Percentiles rank a stretch among this genome's conserved stretches.
phyloP scores from a whole-genome alignment of 2,329 filamentous ascomycete species.

The Ilyonectria sp. region DNA sequence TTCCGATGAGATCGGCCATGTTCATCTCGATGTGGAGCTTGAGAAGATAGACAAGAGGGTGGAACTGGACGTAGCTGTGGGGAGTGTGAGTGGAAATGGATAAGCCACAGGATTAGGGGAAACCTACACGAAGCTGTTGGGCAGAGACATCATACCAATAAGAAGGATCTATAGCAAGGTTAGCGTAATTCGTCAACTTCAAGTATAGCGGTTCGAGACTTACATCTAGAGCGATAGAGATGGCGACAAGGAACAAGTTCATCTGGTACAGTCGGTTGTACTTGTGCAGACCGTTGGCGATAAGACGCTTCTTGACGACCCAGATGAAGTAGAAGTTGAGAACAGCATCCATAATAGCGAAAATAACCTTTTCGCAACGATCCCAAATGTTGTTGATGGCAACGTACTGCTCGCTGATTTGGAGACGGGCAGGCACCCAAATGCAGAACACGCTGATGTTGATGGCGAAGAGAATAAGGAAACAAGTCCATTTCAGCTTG shows the following conservation, averaged over 20 bases:
- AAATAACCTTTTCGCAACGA: constrained; percentile 65
- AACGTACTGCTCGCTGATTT: constrained; percentile 56
- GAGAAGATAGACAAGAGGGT: constrained; percentile 47
- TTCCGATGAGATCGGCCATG: constrained; percentile 49
- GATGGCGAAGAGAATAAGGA: constrained; percentile 59
- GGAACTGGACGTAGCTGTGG: constrained; percentile 47
- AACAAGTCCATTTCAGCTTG: constrained; percentile 61
- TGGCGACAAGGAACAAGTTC: constrained; percentile 48
- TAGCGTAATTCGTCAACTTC: background rate
- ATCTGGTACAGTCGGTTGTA: constrained; percentile 62
- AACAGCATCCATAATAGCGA: constrained; percentile 61
- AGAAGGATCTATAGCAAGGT: constrained; percentile 37
- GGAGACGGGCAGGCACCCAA: constrained; percentile 65
- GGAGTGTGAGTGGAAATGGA: background rate
- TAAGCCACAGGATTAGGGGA: background rate
- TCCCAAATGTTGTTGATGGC: constrained; percentile 65
- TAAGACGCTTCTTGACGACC: constrained; percentile 60
- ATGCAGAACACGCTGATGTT: constrained; percentile 67
- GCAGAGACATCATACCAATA: constrained; percentile 48
- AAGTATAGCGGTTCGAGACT: background rate
- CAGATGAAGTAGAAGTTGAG: constrained; percentile 65
- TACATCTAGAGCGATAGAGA: constrained; percentile 50
- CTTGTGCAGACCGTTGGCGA: constrained; percentile 64
- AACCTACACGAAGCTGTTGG: constrained; percentile 48
- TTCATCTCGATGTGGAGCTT: constrained; percentile 51